Evolutionary conservation across 345 rosid species (phyloP).

Genomic region (Moricandia moricandioides): DNA sequence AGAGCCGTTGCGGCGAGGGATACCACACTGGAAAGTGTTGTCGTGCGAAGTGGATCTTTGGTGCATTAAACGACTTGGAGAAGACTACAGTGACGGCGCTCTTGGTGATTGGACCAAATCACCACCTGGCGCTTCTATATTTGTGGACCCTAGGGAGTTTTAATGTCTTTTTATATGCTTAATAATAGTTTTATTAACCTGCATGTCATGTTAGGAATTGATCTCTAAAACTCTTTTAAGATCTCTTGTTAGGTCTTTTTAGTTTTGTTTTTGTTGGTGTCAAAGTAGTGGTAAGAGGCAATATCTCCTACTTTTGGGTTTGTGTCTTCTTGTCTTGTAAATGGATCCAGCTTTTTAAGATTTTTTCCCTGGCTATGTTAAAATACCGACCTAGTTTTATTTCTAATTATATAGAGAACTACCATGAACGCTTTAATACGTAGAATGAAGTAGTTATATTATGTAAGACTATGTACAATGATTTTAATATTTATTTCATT

Average conservation of each 20-base stretch:
- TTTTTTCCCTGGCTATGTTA: constrained; percentile 27
- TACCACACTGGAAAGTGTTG: constrained; percentile 80
- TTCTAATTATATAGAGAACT: not conserved
- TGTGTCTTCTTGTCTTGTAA: constrained; percentile 42
- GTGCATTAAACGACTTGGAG: constrained; percentile 90
- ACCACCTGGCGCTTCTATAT: constrained; percentile 70
- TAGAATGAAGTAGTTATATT: not conserved
- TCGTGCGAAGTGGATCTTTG: constrained; percentile 81
- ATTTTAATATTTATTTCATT: too few relatives aligned
- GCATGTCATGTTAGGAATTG: not conserved
- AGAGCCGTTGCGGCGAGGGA: constrained; percentile 70
- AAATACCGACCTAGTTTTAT: constrained; percentile 11
- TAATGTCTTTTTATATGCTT: constrained; percentile 4
- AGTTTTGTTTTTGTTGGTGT: constrained; percentile 12
- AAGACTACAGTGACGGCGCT: constrained; percentile 68
- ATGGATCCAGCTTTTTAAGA: constrained; percentile 38
- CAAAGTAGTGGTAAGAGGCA: constrained; percentile 31
- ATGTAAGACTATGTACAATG: not conserved
- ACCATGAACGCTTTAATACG: not conserved
- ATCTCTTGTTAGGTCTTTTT: not conserved
- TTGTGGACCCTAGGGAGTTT: constrained; percentile 96
- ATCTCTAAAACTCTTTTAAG: not conserved
- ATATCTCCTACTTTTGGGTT: constrained; percentile 37
- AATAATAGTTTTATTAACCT: not conserved
- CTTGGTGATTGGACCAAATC: constrained; percentile 96